Percentiles rank a stretch among this genome's conserved stretches.
Evolutionary conservation across 345 rosid genomes (phyloP).

Genomic region (Citrus unshiu): DNA sequence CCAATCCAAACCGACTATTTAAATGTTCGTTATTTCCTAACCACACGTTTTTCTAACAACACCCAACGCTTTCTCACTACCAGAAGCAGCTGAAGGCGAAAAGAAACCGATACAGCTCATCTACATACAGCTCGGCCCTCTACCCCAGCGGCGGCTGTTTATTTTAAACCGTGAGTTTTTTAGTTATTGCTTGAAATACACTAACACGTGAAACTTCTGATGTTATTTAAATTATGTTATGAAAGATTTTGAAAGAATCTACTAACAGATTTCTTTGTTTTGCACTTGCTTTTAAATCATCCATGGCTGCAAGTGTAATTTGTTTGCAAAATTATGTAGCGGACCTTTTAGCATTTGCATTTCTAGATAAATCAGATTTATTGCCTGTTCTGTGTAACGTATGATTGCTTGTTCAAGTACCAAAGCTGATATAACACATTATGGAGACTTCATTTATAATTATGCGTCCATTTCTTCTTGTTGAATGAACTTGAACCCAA

Average conservation of each 20-base stretch:
- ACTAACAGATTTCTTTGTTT: neutral
- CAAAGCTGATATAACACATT: neutral
- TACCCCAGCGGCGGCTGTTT: neutral
- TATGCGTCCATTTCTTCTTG: neutral
- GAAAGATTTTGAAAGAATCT: neutral
- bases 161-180: neutral
- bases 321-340: neutral
- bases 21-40: neutral
- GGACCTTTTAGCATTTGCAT: neutral
- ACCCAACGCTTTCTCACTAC: neutral
- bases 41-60: neutral
- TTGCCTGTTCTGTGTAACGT: neutral
- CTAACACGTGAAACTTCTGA: neutral
- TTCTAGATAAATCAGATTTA: neutral
- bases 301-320: neutral
- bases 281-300: neutral
- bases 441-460: neutral
- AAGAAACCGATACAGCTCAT: neutral
- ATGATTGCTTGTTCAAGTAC: neutral
- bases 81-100: neutral
- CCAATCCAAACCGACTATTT: neutral
- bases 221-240: too few relatives aligned
- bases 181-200: neutral
- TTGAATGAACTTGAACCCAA: neutral
- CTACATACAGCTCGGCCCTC: neutral